phyloP scores from a whole-genome alignment of 306 rosid genomes.

The Crataegus laevigata region DNA sequence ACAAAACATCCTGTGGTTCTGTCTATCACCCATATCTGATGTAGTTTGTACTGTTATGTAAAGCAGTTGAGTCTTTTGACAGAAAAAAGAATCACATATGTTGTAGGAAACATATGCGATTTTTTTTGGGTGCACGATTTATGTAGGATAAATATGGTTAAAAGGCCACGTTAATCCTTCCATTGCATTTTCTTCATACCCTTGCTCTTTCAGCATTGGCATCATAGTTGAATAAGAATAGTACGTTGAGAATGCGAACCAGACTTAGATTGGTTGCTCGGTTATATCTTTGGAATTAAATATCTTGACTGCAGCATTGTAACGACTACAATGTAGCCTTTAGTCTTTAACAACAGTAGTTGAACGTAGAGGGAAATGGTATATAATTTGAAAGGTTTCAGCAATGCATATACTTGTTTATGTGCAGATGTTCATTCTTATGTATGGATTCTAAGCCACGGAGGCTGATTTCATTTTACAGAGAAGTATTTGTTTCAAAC shows the following conservation, averaged over 20 bases:
- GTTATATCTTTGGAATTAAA: not conserved
- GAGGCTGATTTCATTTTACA: not conserved
- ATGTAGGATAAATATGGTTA: not conserved
- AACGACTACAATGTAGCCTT: not conserved
- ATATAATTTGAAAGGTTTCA: not conserved
- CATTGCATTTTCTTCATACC: not conserved
- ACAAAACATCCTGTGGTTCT: not conserved
- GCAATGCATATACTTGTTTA: not conserved
- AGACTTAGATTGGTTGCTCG: not conserved
- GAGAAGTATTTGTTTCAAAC: not conserved
- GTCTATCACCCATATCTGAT: not conserved
- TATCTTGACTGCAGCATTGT: not conserved
- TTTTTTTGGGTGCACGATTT: too few relatives aligned
- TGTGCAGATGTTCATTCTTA: not conserved
- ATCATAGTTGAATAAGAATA: not conserved
- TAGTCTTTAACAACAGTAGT: not conserved
- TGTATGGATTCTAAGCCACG: not conserved
- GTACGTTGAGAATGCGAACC: not conserved
- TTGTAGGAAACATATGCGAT: not conserved
- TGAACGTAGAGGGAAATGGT: not conserved
- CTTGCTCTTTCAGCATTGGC: not conserved
- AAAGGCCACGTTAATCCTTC: not conserved
- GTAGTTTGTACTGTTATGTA: not conserved
- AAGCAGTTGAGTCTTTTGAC: not conserved
- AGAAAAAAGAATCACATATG: not conserved